These are phyloP conservation scores for Pyronema omphalodes DNA, from an alignment of 495 filamentous ascomycete species.

Conservation along the genomic window DNA sequence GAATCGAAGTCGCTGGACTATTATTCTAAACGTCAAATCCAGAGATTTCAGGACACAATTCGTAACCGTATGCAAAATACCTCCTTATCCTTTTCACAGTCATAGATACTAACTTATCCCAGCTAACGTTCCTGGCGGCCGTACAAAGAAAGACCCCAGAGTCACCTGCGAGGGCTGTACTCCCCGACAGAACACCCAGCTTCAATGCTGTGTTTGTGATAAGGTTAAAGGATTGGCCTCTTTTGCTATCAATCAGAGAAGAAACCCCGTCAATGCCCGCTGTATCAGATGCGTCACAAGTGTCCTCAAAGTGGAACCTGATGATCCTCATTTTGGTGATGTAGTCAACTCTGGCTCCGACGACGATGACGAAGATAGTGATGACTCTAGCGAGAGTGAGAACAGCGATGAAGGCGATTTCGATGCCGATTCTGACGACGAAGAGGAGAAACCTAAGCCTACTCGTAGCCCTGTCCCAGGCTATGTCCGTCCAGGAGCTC, in stretches of 20 bases:
- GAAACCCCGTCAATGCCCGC: slow-evolving; percentile 31
- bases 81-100: background rate
- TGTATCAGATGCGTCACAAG: slow-evolving; percentile 35
- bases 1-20: slow-evolving; percentile 8
- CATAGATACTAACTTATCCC: background rate
- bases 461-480: too few relatives aligned
- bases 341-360: background rate
- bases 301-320: slow-evolving; percentile 10
- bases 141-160: background rate
- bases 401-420: slow-evolving; percentile 6
- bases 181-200: slow-evolving; percentile 23
- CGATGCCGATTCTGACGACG: background rate
- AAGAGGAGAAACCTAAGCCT: too few relatives aligned
- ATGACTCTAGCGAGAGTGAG: background rate
- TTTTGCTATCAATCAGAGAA: slow-evolving; percentile 36
- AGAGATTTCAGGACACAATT: slow-evolving; percentile 8
- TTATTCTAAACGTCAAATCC: slow-evolving; percentile 17
- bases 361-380: slow-evolving; percentile 7
- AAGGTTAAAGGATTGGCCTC: slow-evolving; percentile 29
- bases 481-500: too few relatives aligned
- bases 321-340: too few relatives aligned
- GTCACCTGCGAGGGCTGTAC: slow-evolving; percentile 25
- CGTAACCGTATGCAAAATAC: background rate
- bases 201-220: slow-evolving; percentile 28
- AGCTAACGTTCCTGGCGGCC: slow-evolving; percentile 2